Percentiles rank a stretch among this genome's conserved stretches.
Conservation (phyloP, 106 monocot species). For the Xerophyta viscosa region DNA sequence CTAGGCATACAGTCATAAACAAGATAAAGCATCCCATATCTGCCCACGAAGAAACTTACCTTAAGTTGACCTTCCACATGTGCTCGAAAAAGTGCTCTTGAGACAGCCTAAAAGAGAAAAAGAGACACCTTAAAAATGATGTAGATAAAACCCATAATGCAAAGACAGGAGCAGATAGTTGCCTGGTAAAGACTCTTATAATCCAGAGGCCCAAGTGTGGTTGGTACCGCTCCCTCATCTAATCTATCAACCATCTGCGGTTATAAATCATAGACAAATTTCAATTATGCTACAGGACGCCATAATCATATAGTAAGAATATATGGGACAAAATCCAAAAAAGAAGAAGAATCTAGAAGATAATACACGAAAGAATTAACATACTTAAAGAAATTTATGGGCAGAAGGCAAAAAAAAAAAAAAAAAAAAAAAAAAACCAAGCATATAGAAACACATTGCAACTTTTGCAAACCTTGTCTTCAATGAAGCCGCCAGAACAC, state of each 20-base stretch:
- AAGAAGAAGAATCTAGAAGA: too few species aligned
- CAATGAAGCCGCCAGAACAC: too few species aligned
- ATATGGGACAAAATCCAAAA: too few species aligned
- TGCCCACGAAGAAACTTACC: constrained; percentile 28
- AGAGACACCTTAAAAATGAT: constrained; percentile 10
- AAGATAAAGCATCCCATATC: not conserved
- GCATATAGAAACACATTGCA: too few species aligned
- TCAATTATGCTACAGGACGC: too few species aligned
- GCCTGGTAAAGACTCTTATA: constrained; percentile 82
- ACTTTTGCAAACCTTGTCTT: too few species aligned
- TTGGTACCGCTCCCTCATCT: constrained; percentile 73
- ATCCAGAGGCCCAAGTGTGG: constrained; percentile 81
- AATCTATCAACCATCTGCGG: constrained; percentile 91
- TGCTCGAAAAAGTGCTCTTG: constrained; percentile 83
- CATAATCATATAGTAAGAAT: too few species aligned
- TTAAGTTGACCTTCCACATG: constrained; percentile 97
- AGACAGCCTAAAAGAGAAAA: constrained; percentile 63
- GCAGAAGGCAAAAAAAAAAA: too few species aligned
- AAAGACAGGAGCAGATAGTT: constrained; percentile 13
- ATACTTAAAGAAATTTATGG: too few species aligned
- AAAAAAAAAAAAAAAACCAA: too few species aligned
- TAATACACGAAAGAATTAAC: too few species aligned
- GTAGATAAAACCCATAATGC: not conserved
- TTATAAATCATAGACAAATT: not conserved
- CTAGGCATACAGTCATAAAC: not conserved